Conservation (phyloP, 2,329 filamentous ascomycete genomes). For the Stagonosporopsis vannaccii region DNA sequence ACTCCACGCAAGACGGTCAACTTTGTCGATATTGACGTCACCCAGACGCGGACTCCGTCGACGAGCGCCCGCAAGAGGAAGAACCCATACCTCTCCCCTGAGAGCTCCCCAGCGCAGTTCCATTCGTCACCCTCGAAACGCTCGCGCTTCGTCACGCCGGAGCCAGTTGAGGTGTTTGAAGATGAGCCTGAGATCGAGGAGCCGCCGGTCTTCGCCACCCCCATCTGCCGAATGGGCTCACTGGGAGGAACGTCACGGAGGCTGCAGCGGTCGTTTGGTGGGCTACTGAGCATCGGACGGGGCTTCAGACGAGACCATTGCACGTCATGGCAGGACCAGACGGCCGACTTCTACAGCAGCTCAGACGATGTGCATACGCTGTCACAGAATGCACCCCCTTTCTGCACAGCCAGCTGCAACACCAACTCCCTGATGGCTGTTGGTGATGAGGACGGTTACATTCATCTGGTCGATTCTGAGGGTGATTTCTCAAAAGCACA, state of each 20-base stretch:
- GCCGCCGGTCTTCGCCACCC: constrained; percentile 33
- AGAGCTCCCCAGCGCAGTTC: constrained; percentile 48
- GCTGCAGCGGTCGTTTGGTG: constrained; percentile 57
- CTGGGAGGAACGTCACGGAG: constrained; percentile 47
- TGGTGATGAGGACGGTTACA: constrained; percentile 72
- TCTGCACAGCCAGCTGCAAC: constrained; percentile 71
- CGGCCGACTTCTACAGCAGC: constrained; percentile 65
- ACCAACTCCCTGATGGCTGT: constrained; percentile 74
- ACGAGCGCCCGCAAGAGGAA: constrained; percentile 47
- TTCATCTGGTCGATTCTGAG: constrained; percentile 68
- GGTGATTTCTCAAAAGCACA: constrained; percentile 63
- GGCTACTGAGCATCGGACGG: constrained; percentile 49
- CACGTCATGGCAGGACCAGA: constrained; percentile 65
- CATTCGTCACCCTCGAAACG: constrained; percentile 52
- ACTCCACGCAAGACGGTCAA: constrained; percentile 51
- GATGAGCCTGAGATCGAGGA: constrained; percentile 39
- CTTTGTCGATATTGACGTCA: constrained; percentile 44
- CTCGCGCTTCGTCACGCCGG: constrained; percentile 37
- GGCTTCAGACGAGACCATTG: constrained; percentile 53
- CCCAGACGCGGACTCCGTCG: constrained; percentile 41
- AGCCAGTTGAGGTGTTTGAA: constrained; percentile 43
- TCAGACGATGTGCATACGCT: constrained; percentile 63
- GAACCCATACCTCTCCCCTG: constrained; percentile 49
- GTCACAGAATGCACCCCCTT: constrained; percentile 63
- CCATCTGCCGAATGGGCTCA: constrained; percentile 49